Percentiles rank a stretch among this genome's conserved stretches.
Conservation (phyloP, 2,329 filamentous ascomycete genomes). For the Exophiala xenobiotica region DNA sequence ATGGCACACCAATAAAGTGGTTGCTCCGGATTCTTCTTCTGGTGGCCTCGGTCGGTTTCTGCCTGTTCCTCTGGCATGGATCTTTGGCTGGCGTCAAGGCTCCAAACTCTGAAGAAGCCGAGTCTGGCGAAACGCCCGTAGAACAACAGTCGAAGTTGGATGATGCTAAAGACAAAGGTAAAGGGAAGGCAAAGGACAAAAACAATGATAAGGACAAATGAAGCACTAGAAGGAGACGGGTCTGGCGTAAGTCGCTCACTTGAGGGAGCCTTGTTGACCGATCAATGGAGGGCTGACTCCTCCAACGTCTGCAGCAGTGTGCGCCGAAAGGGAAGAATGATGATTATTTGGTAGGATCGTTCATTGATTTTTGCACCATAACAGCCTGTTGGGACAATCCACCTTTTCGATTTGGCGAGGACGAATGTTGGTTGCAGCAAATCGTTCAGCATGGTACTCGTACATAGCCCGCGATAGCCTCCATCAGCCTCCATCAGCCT, state of each 20-base stretch:
- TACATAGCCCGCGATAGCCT: too few species aligned
- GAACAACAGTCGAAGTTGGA: neutral
- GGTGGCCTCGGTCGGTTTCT: conserved; percentile 14
- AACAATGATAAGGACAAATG: neutral
- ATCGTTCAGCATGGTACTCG: too few species aligned
- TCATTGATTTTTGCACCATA: too few species aligned
- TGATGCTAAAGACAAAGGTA: conserved; percentile 6
- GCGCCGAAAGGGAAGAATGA: too few species aligned
- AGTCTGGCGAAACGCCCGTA: conserved; percentile 5
- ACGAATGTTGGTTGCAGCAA: too few species aligned
- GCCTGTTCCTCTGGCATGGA: conserved; percentile 15
- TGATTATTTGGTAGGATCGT: too few species aligned
- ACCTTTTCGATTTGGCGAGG: too few species aligned
- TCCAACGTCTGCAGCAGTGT: too few species aligned
- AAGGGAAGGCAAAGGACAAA: conserved; percentile 6
- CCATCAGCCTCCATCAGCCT: too few species aligned
- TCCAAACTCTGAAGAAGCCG: conserved; percentile 6
- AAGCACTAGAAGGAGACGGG: neutral
- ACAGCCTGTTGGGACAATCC: too few species aligned
- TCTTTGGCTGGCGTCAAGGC: conserved; percentile 10
- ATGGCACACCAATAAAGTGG: conserved; percentile 61
- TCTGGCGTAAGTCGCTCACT: too few species aligned
- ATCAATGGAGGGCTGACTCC: too few species aligned
- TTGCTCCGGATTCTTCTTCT: conserved; percentile 65
- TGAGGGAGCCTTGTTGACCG: neutral